These are phyloP conservation scores for Chrysoporthe cubensis DNA, from an alignment of 2,329 filamentous ascomycete genomes.

Conservation along the genomic window DNA sequence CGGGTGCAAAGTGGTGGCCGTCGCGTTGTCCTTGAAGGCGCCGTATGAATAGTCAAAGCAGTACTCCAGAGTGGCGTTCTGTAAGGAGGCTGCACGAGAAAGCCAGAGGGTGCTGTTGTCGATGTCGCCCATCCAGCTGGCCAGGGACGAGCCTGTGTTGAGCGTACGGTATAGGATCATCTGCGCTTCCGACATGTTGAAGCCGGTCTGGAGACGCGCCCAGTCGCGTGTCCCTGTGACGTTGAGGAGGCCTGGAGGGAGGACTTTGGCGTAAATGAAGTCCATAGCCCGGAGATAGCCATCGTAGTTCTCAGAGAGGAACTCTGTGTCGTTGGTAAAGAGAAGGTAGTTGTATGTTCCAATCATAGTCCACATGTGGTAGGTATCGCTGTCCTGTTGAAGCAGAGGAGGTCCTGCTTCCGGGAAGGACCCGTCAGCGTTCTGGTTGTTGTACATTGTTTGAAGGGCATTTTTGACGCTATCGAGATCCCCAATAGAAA, in stretches of 20 bases:
- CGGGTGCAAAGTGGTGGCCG: conserved; percentile 54
- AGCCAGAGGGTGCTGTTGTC: conserved; percentile 39
- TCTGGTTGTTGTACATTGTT: conserved; percentile 45
- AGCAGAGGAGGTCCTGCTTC: conserved; percentile 52
- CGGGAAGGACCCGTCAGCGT: conserved; percentile 49
- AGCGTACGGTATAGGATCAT: conserved; percentile 60
- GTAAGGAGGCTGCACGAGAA: conserved; percentile 45
- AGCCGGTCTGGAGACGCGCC: conserved; percentile 53
- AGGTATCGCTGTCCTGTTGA: conserved; percentile 40
- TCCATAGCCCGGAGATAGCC: conserved; percentile 38
- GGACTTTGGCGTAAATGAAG: conserved; percentile 35
- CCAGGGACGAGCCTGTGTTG: conserved; percentile 55
- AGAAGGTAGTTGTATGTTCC: conserved; percentile 60
- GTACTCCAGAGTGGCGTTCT: conserved; percentile 48
- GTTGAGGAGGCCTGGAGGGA: conserved; percentile 46
- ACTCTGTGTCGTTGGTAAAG: conserved; percentile 52
- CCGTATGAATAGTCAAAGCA: conserved; percentile 54
- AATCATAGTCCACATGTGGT: conserved; percentile 51
- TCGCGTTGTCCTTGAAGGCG: conserved; percentile 59
- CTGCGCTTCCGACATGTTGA: conserved; percentile 55
- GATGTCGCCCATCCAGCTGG: conserved; percentile 49
- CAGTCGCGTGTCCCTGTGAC: conserved; percentile 56
- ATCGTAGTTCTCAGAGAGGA: conserved; percentile 39
- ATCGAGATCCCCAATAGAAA: conserved; percentile 54
- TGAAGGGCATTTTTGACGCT: conserved; percentile 51